A percentile compares a stretch with the other conserved stretches of the same genome.
phyloP scores from a whole-genome alignment of 805 yeast species.

The Ogataea siamensis region DNA sequence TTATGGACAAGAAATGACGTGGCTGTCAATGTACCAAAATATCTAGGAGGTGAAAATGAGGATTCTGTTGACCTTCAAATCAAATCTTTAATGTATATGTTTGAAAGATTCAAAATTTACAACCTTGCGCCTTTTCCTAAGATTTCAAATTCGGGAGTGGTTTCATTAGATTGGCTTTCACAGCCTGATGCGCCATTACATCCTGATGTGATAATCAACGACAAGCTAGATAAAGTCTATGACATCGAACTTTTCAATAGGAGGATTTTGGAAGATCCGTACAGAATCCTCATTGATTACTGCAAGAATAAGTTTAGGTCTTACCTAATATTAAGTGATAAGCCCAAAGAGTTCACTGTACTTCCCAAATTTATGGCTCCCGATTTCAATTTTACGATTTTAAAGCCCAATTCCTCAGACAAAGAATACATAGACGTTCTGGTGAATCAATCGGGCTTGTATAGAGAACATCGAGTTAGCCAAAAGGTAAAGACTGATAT shows the following conservation, averaged over 20 bases:
- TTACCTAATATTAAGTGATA: constrained; percentile 50
- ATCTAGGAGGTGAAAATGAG: constrained; percentile 43
- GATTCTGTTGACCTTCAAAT: constrained; percentile 64
- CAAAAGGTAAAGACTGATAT: constrained; percentile 39
- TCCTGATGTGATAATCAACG: constrained; percentile 25
- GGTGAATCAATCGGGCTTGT: constrained; percentile 47
- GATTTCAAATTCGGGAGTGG: constrained; percentile 29
- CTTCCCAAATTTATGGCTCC: constrained; percentile 29
- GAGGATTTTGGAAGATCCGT: constrained; percentile 50
- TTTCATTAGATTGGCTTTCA: constrained; percentile 24
- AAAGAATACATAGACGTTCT: constrained; percentile 46
- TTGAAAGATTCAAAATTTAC: constrained; percentile 47
- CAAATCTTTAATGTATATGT: constrained; percentile 57
- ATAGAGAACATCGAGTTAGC: constrained; percentile 52
- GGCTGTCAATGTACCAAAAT: constrained; percentile 49
- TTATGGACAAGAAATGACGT: constrained; percentile 37
- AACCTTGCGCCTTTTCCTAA: constrained; percentile 42
- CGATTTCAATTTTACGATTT: constrained; percentile 37
- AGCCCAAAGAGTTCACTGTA: constrained; percentile 40
- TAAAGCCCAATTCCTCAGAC: constrained; percentile 42
- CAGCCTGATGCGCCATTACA: constrained; percentile 4
- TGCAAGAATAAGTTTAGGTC: constrained; percentile 64
- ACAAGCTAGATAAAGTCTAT: constrained; percentile 55
- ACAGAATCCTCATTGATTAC: constrained; percentile 66
- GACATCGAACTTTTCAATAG: constrained; percentile 45